Conservation (phyloP, 2,329 filamentous ascomycete genomes). For the Cordyceps cateniannulata region DNA sequence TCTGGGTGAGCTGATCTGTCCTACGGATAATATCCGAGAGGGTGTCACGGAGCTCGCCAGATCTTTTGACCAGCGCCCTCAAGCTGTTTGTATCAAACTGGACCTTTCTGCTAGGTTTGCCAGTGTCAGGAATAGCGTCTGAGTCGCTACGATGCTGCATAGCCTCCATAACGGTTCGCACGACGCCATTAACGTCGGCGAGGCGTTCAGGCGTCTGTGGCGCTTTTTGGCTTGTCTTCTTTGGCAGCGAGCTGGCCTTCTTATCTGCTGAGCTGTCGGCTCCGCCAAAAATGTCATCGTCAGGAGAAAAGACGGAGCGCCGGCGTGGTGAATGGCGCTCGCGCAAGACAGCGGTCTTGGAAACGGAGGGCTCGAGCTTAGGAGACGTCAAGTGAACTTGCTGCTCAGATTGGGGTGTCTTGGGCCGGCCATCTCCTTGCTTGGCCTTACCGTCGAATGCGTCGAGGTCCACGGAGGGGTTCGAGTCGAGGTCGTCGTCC, state of each 20-base stretch:
- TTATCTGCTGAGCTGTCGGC: conserved; percentile 40
- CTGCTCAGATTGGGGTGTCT: conserved; percentile 36
- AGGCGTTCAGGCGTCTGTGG: conserved; percentile 33
- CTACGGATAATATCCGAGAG: conserved; percentile 54
- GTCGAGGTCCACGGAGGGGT: conserved; percentile 35
- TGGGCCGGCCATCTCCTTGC: conserved; percentile 40
- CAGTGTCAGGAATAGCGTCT: conserved; percentile 28
- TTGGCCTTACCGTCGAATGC: conserved; percentile 37
- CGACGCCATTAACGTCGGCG: conserved; percentile 41
- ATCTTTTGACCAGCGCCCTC: conserved; percentile 58
- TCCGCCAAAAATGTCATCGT: conserved; percentile 60
- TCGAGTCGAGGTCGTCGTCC: conserved; percentile 31
- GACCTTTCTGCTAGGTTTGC: conserved; percentile 43
- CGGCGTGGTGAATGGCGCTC: conserved; percentile 47
- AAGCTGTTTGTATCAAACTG: conserved; percentile 65
- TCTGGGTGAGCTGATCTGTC: conserved; percentile 52
- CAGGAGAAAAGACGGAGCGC: conserved; percentile 57
- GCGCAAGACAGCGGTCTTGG: conserved; percentile 46
- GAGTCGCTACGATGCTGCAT: conserved; percentile 50
- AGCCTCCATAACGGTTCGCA: conserved; percentile 57
- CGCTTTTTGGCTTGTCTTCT: conserved; percentile 28
- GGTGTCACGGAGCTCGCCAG: conserved; percentile 51
- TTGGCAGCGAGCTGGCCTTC: conserved; percentile 25
- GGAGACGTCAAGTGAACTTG: conserved; percentile 37
- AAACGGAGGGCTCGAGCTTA: conserved; percentile 35